phyloP scores from a whole-genome alignment of 768 basidiomycete genomes.

The Hebeloma cylindrosporum region DNA sequence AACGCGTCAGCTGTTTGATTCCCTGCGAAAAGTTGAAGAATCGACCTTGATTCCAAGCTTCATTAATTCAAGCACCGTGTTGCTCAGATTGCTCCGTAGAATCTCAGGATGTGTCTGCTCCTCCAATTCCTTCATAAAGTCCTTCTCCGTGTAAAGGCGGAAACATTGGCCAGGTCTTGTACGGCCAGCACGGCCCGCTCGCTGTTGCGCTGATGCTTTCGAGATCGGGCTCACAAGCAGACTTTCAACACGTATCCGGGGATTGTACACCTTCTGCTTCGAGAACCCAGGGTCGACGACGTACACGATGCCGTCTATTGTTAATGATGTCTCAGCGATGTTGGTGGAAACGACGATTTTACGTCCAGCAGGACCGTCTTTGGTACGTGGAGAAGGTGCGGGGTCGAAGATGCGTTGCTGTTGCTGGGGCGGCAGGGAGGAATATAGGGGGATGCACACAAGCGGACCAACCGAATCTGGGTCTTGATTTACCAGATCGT shows the following conservation, averaged over 20 bases:
- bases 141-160: conserved; percentile 93
- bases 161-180: conserved; percentile 98
- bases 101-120: conserved; percentile 99
- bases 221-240: conserved; percentile 93
- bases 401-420: conserved; percentile 97
- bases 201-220: conserved; percentile 94
- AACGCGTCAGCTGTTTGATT: not conserved
- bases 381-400: conserved; percentile 59
- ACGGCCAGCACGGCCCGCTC: conserved; percentile 94
- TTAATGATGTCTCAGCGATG: conserved; percentile 95
- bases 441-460: conserved; percentile 90
- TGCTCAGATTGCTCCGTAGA: conserved; percentile 88
- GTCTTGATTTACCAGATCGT: conserved; percentile 73
- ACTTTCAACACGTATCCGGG: conserved; percentile 93
- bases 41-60: conserved; percentile 87
- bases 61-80: conserved; percentile 89
- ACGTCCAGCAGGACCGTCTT: conserved; percentile 79
- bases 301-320: conserved; percentile 99
- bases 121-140: conserved; percentile 93
- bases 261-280: conserved; percentile 98
- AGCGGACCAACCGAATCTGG: conserved; percentile 81
- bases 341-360: conserved; percentile 97
- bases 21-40: conserved; percentile 1
- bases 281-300: conserved; percentile 98
- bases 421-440: conserved; percentile 89